phyloP scores from a whole-genome alignment of 345 rosid genomes.

The Heritiera littoralis region DNA sequence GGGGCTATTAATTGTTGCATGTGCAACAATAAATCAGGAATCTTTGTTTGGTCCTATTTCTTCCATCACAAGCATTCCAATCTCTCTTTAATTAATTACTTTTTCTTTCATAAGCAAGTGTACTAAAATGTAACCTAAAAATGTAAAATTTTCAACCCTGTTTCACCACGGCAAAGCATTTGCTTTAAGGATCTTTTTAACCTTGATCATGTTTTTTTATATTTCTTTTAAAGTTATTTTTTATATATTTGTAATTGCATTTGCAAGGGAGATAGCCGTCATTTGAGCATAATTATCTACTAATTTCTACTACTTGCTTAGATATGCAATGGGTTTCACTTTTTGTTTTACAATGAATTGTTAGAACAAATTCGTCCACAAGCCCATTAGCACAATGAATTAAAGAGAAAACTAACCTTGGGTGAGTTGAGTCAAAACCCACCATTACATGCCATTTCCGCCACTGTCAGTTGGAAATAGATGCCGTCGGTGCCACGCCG shows the following conservation, averaged over 20 bases:
- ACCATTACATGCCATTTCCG: too few relatives aligned
- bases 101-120: constrained; percentile 34
- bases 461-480: too few relatives aligned
- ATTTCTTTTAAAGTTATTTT: not conserved
- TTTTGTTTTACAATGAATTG: too few relatives aligned
- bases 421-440: too few relatives aligned
- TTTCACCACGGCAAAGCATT: constrained; percentile 7
- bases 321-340: too few relatives aligned
- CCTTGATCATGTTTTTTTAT: not conserved
- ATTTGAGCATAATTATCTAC: too few relatives aligned
- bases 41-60: constrained; percentile 43
- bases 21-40: constrained; percentile 46
- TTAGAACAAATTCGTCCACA: too few relatives aligned
- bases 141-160: not conserved
- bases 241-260: not conserved
- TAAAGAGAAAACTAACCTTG: too few relatives aligned
- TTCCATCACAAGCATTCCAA: constrained; percentile 50
- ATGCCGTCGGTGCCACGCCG: too few relatives aligned
- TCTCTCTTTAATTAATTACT: not conserved
- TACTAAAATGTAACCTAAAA: not conserved
- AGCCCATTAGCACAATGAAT: too few relatives aligned
- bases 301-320: too few relatives aligned
- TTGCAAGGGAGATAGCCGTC: not conserved
- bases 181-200: not conserved
- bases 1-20: constrained; percentile 53